A percentile compares a stretch with the other conserved stretches of the same genome.
Evolutionary conservation across 306 rosid species (phyloP).

Genomic region (Arachis hypogaea): DNA sequence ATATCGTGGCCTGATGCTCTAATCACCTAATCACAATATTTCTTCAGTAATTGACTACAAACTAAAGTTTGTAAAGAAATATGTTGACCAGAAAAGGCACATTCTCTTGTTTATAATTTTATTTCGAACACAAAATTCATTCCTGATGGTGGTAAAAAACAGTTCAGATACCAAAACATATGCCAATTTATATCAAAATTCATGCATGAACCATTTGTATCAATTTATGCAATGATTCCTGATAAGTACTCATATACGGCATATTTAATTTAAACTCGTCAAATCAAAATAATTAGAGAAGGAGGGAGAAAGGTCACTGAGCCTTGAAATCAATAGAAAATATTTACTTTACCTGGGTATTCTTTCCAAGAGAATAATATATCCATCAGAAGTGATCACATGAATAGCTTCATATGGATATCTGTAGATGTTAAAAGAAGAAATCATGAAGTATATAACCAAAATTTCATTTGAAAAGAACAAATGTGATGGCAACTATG

Average conservation of each 20-base stretch:
- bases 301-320: no score
- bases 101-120: no score
- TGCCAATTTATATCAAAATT: no score
- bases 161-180: constrained; percentile 5
- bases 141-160: constrained; percentile 18
- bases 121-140: not conserved
- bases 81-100: no score
- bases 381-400: constrained; percentile 87
- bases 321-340: not conserved
- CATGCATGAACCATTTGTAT: no score
- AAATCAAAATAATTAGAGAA: no score
- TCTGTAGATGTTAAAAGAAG: constrained; percentile 45
- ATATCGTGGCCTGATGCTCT: no score
- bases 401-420: constrained; percentile 92
- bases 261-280: no score
- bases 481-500: constrained; percentile 26
- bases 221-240: no score
- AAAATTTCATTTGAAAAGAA: constrained; percentile 4
- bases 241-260: no score
- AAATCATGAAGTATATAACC: constrained; percentile 27
- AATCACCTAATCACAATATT: not conserved
- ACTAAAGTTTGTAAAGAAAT: not conserved
- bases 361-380: constrained; percentile 92
- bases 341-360: constrained; percentile 70
- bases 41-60: not conserved